Evolutionary conservation across 2,329 filamentous ascomycete genomes (phyloP), one percentile per base, ranked within the genome.

Genomic region (Calonectria pseudoreteaudii): DNA sequence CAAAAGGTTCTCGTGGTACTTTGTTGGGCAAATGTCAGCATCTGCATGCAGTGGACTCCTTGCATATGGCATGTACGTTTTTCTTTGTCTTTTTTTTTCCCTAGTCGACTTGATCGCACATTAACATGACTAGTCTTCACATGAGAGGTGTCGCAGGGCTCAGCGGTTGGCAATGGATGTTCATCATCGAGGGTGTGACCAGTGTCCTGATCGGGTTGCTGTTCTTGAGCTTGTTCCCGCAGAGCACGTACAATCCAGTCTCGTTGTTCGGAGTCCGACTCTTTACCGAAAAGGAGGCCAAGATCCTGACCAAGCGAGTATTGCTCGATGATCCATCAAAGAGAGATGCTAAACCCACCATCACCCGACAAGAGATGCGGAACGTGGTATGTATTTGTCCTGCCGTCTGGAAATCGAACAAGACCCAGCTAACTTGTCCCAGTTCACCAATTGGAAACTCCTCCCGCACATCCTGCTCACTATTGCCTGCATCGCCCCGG

Each of bases 1-100:
- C 64, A 87, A 86, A 77, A 80, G 87, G 2, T 86, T 88, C 67
- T 84, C 86, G 14, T 82, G 81, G 70, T 88, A 85, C 76, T 88
- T 87, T 68, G 82, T 88, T 23, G 86, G 87, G 2, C 88, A 87
- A 62, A 83, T 86, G 73, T 76, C 84, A 18, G 86, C 86, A 0
- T 81, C 82, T 28, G 86, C 85, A 0, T 74, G 69, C 28, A 72
- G 76, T 14, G 78, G 78, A 2, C 74, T 80, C 1, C 74, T 80
- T n/a, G 77, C 86, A 2, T 88, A 86, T 50, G 86, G 84, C 20
- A 80, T 80, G 77, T 77, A 41, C 67, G 78, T 73, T 8, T 6
- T 38, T 14, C 30, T n/a, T 6, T 38, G 10, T 1, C 34, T 73
- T 8, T 6, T 38, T 14, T 8, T n/a, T 6, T 38, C 10, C 3